phyloP scores from a whole-genome alignment of 2,329 filamentous ascomycete species.

The Cercospora zeina region DNA sequence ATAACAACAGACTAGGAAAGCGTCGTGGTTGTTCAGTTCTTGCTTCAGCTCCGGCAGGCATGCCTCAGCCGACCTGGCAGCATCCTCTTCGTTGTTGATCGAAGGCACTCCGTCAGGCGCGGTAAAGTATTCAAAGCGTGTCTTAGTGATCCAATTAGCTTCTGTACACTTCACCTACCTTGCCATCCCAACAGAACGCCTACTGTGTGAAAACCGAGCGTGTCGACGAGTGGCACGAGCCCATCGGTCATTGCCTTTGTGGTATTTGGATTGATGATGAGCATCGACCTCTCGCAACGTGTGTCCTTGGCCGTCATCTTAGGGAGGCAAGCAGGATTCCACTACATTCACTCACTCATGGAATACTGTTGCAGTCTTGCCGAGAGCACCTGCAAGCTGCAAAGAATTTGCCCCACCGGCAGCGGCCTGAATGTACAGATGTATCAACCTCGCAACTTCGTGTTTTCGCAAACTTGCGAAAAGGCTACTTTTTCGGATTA shows the following conservation, averaged over 20 bases:
- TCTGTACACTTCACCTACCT: neutral
- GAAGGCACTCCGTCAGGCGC: conserved; percentile 67
- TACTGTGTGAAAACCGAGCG: conserved; percentile 49
- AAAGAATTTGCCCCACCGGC: neutral
- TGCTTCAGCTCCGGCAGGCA: conserved; percentile 60
- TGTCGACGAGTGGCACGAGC: conserved; percentile 55
- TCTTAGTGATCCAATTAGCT: conserved; percentile 36
- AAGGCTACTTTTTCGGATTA: too few relatives aligned
- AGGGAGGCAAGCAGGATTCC: neutral
- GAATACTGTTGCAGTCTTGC: neutral
- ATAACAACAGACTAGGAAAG: conserved; percentile 85
- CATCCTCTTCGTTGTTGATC: conserved; percentile 75
- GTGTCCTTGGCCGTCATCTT: conserved; percentile 23
- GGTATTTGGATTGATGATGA: conserved; percentile 80
- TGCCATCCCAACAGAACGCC: conserved; percentile 11
- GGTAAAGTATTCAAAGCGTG: conserved; percentile 63
- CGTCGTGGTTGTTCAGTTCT: conserved; percentile 60
- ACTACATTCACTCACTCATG: too few relatives aligned
- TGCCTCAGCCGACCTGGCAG: conserved; percentile 61
- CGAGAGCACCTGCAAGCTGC: neutral
- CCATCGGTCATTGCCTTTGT: conserved; percentile 69
- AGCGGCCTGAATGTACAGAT: too few relatives aligned
- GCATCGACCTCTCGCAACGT: conserved; percentile 49
- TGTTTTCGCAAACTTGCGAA: too few relatives aligned
- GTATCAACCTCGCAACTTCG: too few relatives aligned